These are phyloP conservation scores for Euphorbia tirucalli DNA, from an alignment of 345 rosid genomes.

Conservation along the genomic window DNA sequence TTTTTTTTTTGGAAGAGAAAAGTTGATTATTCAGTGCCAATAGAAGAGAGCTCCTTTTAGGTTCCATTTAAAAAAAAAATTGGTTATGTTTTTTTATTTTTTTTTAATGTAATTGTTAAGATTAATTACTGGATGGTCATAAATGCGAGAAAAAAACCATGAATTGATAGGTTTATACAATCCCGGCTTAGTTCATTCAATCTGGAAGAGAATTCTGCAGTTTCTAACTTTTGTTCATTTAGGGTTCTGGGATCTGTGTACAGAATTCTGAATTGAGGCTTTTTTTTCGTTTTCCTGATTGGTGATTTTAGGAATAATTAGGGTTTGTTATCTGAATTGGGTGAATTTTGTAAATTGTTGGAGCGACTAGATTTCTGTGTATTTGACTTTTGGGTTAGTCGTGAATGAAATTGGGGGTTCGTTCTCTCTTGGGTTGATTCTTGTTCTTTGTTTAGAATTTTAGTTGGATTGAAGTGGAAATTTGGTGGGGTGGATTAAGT, in stretches of 20 bases:
- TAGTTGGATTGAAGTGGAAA: constrained; percentile 6
- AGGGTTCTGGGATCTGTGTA: neutral
- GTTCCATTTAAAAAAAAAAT: too few relatives aligned
- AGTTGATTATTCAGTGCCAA: neutral
- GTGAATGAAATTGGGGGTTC: neutral
- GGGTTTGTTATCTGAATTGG: constrained; percentile 12
- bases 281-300: constrained; percentile 4
- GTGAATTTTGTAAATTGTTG: neutral
- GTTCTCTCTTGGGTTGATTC: neutral
- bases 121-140: too few relatives aligned
- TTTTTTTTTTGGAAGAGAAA: neutral
- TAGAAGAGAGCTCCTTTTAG: neutral
- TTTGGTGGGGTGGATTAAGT: neutral
- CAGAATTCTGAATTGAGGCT: neutral
- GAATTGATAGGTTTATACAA: constrained; percentile 23
- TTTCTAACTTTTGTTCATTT: neutral
- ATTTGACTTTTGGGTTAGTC: constrained; percentile 10
- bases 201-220: constrained; percentile 24
- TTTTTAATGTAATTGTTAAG: too few relatives aligned
- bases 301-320: constrained; percentile 5
- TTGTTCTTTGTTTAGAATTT: neutral
- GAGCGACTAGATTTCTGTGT: neutral
- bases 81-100: too few relatives aligned
- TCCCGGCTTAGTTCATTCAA: constrained; percentile 29
- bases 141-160: too few relatives aligned